A percentile compares a stretch with the other conserved stretches of the same genome.
These are phyloP conservation scores for Lentinula edodes DNA, from an alignment of 768 basidiomycete genomes.

Conservation along the genomic window DNA sequence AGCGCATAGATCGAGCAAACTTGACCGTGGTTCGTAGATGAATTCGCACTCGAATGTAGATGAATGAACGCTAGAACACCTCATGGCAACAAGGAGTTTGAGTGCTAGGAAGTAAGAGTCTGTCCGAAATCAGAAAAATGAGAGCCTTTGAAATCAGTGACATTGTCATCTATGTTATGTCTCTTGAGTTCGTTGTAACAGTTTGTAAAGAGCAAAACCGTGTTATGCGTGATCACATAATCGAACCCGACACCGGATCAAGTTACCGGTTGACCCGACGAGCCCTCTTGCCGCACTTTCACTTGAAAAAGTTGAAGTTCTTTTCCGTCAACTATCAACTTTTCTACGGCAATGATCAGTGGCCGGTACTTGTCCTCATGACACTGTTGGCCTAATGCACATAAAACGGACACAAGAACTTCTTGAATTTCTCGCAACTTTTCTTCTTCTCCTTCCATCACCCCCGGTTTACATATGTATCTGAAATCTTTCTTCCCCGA, in stretches of 20 bases:
- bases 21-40: too few species aligned
- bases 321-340: neutral
- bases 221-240: too few species aligned
- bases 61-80: too few species aligned
- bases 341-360: neutral
- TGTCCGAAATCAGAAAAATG: too few species aligned
- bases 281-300: neutral
- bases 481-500: constrained; percentile 54
- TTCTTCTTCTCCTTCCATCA: neutral
- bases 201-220: too few species aligned
- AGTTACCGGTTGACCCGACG: neutral
- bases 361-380: neutral
- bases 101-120: too few species aligned
- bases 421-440: neutral
- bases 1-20: too few species aligned
- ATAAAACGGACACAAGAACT: neutral
- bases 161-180: too few species aligned
- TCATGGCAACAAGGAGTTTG: too few species aligned
- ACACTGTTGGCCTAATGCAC: neutral
- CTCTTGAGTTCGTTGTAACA: too few species aligned
- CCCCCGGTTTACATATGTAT: constrained; percentile 32
- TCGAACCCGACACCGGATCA: neutral
- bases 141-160: too few species aligned
- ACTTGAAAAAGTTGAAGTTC: neutral
- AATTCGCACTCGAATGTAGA: too few species aligned